phyloP scores from a whole-genome alignment of 441 rosid genomes.

The Pelargonium fulgidum region DNA sequence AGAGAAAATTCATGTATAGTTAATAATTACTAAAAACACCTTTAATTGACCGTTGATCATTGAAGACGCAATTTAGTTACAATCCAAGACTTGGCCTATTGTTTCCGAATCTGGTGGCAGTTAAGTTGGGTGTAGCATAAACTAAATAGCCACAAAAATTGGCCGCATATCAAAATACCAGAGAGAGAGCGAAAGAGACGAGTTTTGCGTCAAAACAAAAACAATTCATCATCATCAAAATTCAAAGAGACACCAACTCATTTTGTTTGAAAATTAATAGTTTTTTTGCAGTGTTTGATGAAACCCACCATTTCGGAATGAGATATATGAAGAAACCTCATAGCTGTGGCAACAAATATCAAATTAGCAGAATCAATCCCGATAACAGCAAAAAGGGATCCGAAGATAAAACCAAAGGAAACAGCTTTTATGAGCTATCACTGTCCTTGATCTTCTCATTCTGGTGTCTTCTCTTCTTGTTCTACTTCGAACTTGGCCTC shows the following conservation, averaged over 20 bases:
- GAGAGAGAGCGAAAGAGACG: background rate
- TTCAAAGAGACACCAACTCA: background rate
- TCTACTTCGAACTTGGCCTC: slow-evolving; percentile 56
- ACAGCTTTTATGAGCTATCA: slow-evolving; percentile 52
- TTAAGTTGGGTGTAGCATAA: too few relatives aligned
- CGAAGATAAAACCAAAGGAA: slow-evolving; percentile 20
- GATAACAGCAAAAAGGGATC: background rate
- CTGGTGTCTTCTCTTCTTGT: slow-evolving; percentile 68
- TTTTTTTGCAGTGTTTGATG: background rate
- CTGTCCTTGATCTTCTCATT: slow-evolving; percentile 57
- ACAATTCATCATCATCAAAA: background rate
- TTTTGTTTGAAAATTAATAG: background rate
- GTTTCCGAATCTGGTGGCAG: too few relatives aligned
- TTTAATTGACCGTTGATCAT: too few relatives aligned
- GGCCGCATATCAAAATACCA: background rate
- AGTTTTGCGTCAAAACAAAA: background rate
- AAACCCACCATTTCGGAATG: background rate
- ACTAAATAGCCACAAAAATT: slow-evolving; percentile 7
- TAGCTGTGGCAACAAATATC: slow-evolving; percentile 27
- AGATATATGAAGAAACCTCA: slow-evolving; percentile 43
- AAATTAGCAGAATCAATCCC: slow-evolving; percentile 8
- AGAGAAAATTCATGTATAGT: too few relatives aligned
- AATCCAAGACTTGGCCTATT: too few relatives aligned
- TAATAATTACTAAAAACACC: too few relatives aligned
- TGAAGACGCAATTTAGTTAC: too few relatives aligned